These are phyloP conservation scores for Backusella australiensis DNA, from an alignment of 192 early-diverging fungal species.

Conservation along the genomic window DNA sequence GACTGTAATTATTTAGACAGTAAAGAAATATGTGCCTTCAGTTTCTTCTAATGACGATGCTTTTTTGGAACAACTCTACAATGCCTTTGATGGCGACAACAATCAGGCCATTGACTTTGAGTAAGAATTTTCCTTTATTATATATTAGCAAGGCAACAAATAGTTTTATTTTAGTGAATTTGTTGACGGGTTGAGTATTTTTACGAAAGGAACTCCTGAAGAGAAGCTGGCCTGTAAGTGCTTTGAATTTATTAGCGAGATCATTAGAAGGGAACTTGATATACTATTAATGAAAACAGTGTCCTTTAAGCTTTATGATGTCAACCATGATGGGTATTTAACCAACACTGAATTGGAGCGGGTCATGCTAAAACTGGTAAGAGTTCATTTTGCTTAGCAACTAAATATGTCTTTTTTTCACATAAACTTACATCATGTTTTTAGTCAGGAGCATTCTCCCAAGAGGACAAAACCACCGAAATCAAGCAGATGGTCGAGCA, in stretches of 20 bases:
- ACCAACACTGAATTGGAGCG: slow-evolving; percentile 69
- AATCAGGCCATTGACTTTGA: slow-evolving; percentile 59
- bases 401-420: neutral
- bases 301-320: slow-evolving; percentile 77
- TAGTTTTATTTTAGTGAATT: slow-evolving; percentile 39
- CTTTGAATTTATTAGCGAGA: neutral
- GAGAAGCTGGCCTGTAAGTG: slow-evolving; percentile 42
- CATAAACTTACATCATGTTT: neutral
- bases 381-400: neutral
- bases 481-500: slow-evolving; percentile 64
- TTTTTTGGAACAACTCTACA: slow-evolving; percentile 71
- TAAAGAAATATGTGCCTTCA: slow-evolving; percentile 51
- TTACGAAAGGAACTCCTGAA: slow-evolving; percentile 74
- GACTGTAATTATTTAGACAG: slow-evolving; percentile 34
- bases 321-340: slow-evolving; percentile 73
- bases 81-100: slow-evolving; percentile 74
- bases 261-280: neutral
- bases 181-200: slow-evolving; percentile 62
- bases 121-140: slow-evolving; percentile 26
- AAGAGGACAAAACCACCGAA: slow-evolving; percentile 65
- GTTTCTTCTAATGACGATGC: slow-evolving; percentile 64
- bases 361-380: slow-evolving; percentile 75
- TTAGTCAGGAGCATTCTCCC: slow-evolving; percentile 43
- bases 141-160: neutral
- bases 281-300: slow-evolving; percentile 40